Conservation (phyloP, 2,329 filamentous ascomycete genomes). For the Cordyceps sp. region DNA sequence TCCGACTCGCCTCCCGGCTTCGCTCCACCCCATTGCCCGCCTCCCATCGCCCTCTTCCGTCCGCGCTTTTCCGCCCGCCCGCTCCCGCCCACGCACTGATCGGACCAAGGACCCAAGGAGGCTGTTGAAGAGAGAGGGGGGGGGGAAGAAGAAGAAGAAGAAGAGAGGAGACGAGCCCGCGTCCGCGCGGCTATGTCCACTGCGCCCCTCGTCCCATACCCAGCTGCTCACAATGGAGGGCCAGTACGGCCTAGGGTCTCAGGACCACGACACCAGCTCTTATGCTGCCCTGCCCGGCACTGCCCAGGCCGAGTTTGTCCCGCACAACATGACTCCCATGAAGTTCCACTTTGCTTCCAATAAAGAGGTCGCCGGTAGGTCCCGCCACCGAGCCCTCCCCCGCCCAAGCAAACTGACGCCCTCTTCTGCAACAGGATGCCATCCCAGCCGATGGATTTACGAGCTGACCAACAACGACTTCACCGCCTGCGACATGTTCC, state of each 20-base stretch:
- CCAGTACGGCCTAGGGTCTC: constrained; percentile 12
- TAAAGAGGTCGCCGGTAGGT: constrained; percentile 12
- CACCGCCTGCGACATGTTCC: constrained; percentile 17
- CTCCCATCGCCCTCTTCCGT: too few relatives aligned
- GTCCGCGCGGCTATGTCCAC: neutral
- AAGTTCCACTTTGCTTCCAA: constrained; percentile 12
- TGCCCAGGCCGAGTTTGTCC: constrained; percentile 10
- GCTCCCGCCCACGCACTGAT: too few relatives aligned
- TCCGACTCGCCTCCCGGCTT: too few relatives aligned
- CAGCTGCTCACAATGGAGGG: constrained; percentile 9
- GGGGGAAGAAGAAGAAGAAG: too few relatives aligned
- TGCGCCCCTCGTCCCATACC: neutral
- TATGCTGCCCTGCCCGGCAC: constrained; percentile 18
- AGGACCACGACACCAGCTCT: constrained; percentile 10
- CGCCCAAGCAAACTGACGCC: neutral
- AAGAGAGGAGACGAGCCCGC: too few relatives aligned
- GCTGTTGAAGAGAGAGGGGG: too few relatives aligned
- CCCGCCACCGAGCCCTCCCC: neutral
- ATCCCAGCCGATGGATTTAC: constrained; percentile 24
- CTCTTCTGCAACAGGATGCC: constrained; percentile 11
- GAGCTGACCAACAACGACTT: constrained; percentile 21
- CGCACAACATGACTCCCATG: constrained; percentile 14
- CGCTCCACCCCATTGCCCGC: too few relatives aligned
- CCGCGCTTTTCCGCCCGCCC: too few relatives aligned
- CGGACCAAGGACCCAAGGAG: too few relatives aligned